Evolutionary conservation across 2,329 filamentous ascomycete species (phyloP), one percentile per base, ranked within the genome.

Genomic region (Cryphonectria japonica): DNA sequence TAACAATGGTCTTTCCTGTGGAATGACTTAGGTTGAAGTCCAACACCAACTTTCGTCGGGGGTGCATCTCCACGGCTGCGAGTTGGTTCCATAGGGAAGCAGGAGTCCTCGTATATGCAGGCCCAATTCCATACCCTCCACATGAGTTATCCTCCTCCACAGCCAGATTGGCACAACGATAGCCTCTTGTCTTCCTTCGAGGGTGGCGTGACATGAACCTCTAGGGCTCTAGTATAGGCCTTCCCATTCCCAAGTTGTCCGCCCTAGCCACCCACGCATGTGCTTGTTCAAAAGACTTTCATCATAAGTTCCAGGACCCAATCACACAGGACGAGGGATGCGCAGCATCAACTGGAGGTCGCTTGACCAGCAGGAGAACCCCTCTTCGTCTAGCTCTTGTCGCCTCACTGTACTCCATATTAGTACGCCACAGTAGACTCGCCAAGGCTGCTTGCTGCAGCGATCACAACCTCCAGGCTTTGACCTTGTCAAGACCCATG

Each of bases 331-430:
- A 60, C 26, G 32, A 57, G 63, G n/a, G 32, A 67, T 7, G 26
- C 57, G 67, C 67, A 41, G 29, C 70, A 54, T 57, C 46, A 57
- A 13, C 13, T 22, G 1, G 19, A 62, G 59, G 50, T 70, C 70
- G 70, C 70, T 72, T 72, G 70, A 72, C 62, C 67, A 43, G n/a
- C 14, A n/a, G n/a, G 26, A n/a, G 13, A 11, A 32, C 22, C 37
- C 57, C 26, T 14, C 52, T 14, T 11, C n/a, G 3, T 5, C 9
- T 26, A 39, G 6, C 59, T 26, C 9, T 19, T 26, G 8, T n/a
- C 7, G 22, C 16, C 19, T 61, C 19, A 7, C 59, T 6, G 22
- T 39, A 9, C 16, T n/a, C 22, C 34, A n/a, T 8, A 16, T 32
- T 26, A 9, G 34, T 29, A 22, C 0, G 59, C 5, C 32, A 29